Base-by-base conservation (phyloP, 192 early-diverging fungal species). In the Umbelopsis isabellina region DNA sequence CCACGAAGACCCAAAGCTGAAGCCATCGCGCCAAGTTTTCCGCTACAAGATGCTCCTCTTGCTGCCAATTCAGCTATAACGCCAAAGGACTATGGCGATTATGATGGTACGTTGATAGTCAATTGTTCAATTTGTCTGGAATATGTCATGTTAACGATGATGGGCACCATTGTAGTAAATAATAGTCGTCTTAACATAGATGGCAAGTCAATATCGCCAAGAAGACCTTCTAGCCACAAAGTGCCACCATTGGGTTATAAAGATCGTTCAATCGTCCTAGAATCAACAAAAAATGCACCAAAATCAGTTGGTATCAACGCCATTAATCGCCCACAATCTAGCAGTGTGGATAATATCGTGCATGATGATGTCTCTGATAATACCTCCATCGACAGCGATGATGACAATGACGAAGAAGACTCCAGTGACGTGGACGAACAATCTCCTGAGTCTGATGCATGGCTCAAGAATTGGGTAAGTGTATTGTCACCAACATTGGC, bases 381-480 rank as follows among this genome's bases (percentile, higher is more conserved):
- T 6, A 41, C 37, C 7, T 41, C 37, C 37, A 41, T 2, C 10
- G 37, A 6, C 37, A 41, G 37, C 27, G 52, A 55, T 2, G 11
- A 12, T 35, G 30, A 61, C 21, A 30, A 35, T 13, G 27, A 25
- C 4, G 25, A 27, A 35, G 55, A 61, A 35, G 55, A 35, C 13
- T 61, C 55, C 11, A 25, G 18, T 12, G 55, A 61, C 2, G 30
- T 13, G 1, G 30, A 61, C 16, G 27, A 37, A 16, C 12, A 61
- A 35, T 12, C 27, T 33, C 55, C 55, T 37, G 27, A 33, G 4
- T 15, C 27, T 13, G 55, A 61, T 33, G 2, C 13, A 18, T 61
- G 55, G 55, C 30, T 61, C 2, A 61, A 35, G 27, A 61, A 61
- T 18, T 61, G 55, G 55, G 55, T 61, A 18, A 33, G 25, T 61